These are phyloP conservation scores for Ogataea paradorogensis DNA, from an alignment of 805 yeast species.

Conservation along the genomic window DNA sequence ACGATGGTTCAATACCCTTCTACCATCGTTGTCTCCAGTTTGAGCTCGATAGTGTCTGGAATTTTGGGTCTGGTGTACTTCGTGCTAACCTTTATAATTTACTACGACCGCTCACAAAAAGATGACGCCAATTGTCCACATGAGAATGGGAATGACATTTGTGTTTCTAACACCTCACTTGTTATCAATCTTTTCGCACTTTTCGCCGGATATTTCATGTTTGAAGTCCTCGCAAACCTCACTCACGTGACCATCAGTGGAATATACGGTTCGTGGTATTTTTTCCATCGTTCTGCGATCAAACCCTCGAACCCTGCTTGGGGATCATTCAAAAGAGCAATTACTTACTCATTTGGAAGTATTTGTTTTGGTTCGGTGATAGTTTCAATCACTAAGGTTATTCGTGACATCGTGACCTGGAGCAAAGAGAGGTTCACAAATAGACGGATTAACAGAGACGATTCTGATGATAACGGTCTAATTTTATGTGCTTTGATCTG, in stretches of 20 bases:
- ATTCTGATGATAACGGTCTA: conserved; percentile 48
- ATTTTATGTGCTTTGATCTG: conserved; percentile 48
- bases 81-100: conserved; percentile 58
- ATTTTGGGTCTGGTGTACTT: conserved; percentile 64
- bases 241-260: conserved; percentile 82
- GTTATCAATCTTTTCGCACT: conserved; percentile 54
- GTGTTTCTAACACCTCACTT: conserved; percentile 30
- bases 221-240: conserved; percentile 78
- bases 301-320: conserved; percentile 77
- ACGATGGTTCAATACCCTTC: conserved; percentile 75
- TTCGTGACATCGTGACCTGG: conserved; percentile 52
- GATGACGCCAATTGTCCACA: conserved; percentile 55
- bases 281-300: conserved; percentile 47
- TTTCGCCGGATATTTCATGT: conserved; percentile 78
- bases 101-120: conserved; percentile 21
- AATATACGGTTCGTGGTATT: conserved; percentile 89
- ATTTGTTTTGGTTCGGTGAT: conserved; percentile 78
- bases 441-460: conserved; percentile 33
- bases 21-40: conserved; percentile 46
- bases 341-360: conserved; percentile 86
- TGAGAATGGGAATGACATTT: conserved; percentile 28
- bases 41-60: conserved; percentile 43
- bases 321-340: conserved; percentile 72
- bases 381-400: conserved; percentile 69
- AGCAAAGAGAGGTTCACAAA: conserved; percentile 41